Conservation (phyloP, 257 asterid species). For the Ballota nigra region DNA sequence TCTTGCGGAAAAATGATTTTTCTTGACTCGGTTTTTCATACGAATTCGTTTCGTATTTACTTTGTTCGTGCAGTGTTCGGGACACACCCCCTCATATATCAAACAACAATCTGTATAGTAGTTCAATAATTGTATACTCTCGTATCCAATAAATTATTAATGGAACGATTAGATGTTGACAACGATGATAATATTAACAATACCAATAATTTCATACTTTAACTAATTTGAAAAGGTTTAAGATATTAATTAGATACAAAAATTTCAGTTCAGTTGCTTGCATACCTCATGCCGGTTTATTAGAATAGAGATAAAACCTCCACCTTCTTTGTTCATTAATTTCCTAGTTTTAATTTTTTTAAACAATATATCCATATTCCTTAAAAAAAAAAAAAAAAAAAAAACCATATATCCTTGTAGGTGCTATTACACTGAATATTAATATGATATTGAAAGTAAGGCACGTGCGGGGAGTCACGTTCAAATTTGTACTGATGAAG, state of each 20-base stretch:
- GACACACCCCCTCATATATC: too few relatives aligned
- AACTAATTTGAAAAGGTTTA: neutral
- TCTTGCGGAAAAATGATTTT: too few relatives aligned
- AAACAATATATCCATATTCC: too few relatives aligned
- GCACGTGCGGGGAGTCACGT: neutral
- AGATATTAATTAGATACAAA: neutral
- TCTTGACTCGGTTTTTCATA: too few relatives aligned
- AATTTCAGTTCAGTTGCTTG: neutral
- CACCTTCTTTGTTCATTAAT: neutral
- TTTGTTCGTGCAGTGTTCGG: too few relatives aligned
- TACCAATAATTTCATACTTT: neutral
- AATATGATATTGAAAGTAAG: neutral
- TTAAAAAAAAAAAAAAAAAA: too few relatives aligned
- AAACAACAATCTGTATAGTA: neutral
- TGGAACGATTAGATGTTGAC: neutral
- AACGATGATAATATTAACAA: neutral
- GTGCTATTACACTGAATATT: too few relatives aligned
- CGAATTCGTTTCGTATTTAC: too few relatives aligned
- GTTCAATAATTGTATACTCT: neutral
- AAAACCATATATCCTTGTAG: too few relatives aligned
- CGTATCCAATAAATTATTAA: neutral
- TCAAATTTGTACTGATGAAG: neutral
- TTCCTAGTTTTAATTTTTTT: neutral
- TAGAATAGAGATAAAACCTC: neutral
- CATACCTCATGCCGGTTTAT: neutral